Evolutionary conservation across 163 green algal species (phyloP).

Genomic region (Scenedesmus sp.): DNA sequence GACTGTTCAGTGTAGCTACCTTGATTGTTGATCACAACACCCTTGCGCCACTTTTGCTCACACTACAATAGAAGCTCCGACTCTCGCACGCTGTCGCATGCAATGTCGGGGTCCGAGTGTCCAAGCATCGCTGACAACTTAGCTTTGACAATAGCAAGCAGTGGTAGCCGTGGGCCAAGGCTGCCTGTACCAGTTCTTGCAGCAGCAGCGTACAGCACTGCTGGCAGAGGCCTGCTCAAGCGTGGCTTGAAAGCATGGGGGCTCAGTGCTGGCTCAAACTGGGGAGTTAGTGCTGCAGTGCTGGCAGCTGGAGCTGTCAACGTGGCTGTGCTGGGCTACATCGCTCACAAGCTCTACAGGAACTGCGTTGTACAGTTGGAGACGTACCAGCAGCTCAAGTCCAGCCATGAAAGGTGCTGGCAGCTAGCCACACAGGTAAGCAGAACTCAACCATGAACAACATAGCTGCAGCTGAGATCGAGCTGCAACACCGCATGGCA

Average conservation of each 20-base stretch:
- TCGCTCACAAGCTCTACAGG: slow-evolving; percentile 21
- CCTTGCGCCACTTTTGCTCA: neutral
- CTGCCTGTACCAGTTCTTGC: neutral
- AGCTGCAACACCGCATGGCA: neutral
- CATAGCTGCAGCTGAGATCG: neutral
- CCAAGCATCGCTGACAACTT: neutral
- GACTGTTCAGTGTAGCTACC: neutral
- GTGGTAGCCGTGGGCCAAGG: neutral
- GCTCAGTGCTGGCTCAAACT: neutral
- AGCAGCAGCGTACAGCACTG: slow-evolving; percentile 11
- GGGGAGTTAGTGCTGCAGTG: slow-evolving; percentile 4
- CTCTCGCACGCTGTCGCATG: neutral
- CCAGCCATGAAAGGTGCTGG: slow-evolving; percentile 49
- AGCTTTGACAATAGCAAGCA: slow-evolving; percentile 6
- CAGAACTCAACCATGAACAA: neutral
- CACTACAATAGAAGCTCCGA: slow-evolving; percentile 6
- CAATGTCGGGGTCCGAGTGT: neutral
- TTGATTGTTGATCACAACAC: neutral
- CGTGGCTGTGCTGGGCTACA: slow-evolving; percentile 17
- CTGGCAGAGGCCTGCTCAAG: neutral
- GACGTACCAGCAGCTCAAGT: slow-evolving; percentile 12
- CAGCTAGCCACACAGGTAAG: slow-evolving; percentile 55
- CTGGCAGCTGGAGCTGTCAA: slow-evolving; percentile 15
- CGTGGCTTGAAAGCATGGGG: neutral
- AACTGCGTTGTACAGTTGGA: neutral